These are phyloP conservation scores for Vitis amurensis DNA, from an alignment of 164 flowering plant genomes.

Conservation along the genomic window DNA sequence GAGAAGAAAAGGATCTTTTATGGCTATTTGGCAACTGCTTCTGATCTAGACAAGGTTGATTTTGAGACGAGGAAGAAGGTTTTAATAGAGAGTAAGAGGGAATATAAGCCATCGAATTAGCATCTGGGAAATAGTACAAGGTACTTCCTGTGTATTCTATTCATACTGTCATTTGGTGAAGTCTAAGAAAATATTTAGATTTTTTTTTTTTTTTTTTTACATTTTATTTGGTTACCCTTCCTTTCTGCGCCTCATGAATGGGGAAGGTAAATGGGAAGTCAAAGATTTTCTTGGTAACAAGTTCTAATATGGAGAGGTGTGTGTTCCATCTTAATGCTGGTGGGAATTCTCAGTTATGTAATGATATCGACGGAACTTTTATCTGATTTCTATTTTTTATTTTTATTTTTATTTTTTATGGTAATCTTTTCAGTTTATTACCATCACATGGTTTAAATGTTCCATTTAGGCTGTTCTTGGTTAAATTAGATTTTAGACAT, in stretches of 20 bases:
- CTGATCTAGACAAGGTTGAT: constrained; percentile 79
- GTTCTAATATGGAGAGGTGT: background rate
- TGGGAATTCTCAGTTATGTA: background rate
- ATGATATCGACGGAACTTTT: background rate
- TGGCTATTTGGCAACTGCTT: constrained; percentile 77
- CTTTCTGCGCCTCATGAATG: background rate
- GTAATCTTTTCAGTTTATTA: background rate
- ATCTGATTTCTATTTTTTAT: background rate
- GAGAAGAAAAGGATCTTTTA: constrained; percentile 74
- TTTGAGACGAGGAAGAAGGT: constrained; percentile 78
- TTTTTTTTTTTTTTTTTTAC: background rate
- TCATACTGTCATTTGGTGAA: background rate
- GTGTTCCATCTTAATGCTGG: background rate
- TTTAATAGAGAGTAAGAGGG: constrained; percentile 62
- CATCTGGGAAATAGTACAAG: constrained; percentile 2
- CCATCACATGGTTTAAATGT: background rate
- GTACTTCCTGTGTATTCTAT: background rate
- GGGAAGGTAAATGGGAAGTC: background rate
- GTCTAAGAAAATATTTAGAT: background rate
- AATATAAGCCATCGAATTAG: constrained; percentile 32
- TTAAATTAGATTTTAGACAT: too few relatives aligned
- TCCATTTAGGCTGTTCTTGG: background rate
- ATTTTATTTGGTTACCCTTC: too few relatives aligned
- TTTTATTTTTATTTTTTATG: too few relatives aligned
- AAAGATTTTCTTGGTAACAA: constrained; percentile 1